Evolutionary conservation across 1,284 basidiomycete species (phyloP).

Genomic region (Pholiota adiposa): DNA sequence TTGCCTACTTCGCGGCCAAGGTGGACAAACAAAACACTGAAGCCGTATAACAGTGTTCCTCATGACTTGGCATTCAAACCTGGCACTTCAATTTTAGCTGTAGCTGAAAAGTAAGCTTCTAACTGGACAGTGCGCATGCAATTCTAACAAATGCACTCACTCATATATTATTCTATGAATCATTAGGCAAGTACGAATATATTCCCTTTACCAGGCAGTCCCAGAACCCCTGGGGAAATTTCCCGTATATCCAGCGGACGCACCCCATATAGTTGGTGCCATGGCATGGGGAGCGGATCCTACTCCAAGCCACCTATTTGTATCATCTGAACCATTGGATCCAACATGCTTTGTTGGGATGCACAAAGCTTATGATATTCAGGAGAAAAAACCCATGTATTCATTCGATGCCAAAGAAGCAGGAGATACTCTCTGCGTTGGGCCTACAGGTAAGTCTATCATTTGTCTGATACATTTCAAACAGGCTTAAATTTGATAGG

Average conservation of each 20-base stretch:
- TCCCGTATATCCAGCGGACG: not conserved
- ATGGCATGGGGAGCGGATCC: slow-evolving; percentile 57
- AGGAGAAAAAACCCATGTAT: slow-evolving; percentile 28
- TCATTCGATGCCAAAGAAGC: slow-evolving; percentile 50
- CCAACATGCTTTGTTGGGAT: slow-evolving; percentile 38
- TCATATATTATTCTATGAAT: too few relatives aligned
- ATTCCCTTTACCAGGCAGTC: slow-evolving; percentile 7
- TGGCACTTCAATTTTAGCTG: slow-evolving; percentile 34
- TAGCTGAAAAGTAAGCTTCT: slow-evolving; percentile 36
- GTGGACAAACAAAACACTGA: slow-evolving; percentile 10
- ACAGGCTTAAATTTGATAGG: slow-evolving; percentile 30
- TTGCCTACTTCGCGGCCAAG: not conserved
- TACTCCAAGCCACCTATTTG: slow-evolving; percentile 50
- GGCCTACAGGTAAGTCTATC: slow-evolving; percentile 43
- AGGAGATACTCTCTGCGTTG: slow-evolving; percentile 57
- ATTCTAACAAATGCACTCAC: too few relatives aligned
- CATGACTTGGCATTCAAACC: slow-evolving; percentile 42
- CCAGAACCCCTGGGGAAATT: not conserved
- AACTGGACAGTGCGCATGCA: not conserved
- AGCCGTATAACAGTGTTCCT: slow-evolving; percentile 21
- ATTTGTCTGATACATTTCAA: not conserved
- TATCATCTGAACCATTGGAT: slow-evolving; percentile 55
- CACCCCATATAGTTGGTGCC: slow-evolving; percentile 44
- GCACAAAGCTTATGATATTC: slow-evolving; percentile 56
- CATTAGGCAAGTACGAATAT: slow-evolving; percentile 15